Evolutionary conservation across 257 asterid species (phyloP).

Genomic region (Primulina huaijiensis): DNA sequence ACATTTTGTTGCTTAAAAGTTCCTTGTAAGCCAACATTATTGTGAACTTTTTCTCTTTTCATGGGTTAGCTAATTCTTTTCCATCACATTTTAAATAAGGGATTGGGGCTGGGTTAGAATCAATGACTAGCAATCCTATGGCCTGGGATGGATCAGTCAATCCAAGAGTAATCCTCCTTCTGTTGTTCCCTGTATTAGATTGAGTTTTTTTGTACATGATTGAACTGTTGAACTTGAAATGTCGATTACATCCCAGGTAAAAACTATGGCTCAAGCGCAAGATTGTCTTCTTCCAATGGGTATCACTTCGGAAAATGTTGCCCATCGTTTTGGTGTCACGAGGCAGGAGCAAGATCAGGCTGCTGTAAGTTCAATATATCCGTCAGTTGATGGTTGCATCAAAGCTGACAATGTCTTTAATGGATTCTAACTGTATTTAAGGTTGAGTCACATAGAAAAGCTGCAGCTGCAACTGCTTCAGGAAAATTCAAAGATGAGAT

Average conservation of each 20-base stretch:
- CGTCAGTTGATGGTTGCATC: slow-evolving; percentile 8
- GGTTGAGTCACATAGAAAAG: slow-evolving; percentile 95
- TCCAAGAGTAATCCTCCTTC: slow-evolving; percentile 61
- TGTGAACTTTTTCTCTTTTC: neutral
- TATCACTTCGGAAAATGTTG: slow-evolving; percentile 95
- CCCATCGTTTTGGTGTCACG: slow-evolving; percentile 84
- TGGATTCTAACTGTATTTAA: slow-evolving; percentile 26
- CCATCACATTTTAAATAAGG: slow-evolving; percentile 43
- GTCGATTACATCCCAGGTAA: slow-evolving; percentile 47
- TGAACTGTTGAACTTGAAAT: slow-evolving; percentile 9
- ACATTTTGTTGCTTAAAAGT: slow-evolving; percentile 4
- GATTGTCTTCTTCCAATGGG: slow-evolving; percentile 99
- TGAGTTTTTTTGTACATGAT: slow-evolving; percentile 3
- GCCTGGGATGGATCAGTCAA: slow-evolving; percentile 97
- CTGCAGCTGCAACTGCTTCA: slow-evolving; percentile 96
- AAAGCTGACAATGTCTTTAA: neutral
- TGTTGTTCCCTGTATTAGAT: slow-evolving; percentile 10
- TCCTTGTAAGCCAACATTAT: neutral
- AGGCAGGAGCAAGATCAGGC: slow-evolving; percentile 98
- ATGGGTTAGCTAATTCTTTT: slow-evolving; percentile 8
- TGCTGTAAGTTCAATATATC: slow-evolving; percentile 62
- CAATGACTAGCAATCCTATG: slow-evolving; percentile 91
- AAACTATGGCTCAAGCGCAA: slow-evolving; percentile 77
- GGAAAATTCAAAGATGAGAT: slow-evolving; percentile 95
- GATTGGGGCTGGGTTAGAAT: slow-evolving; percentile 98